Base-by-base conservation (phyloP, 495 filamentous ascomycete species). In the Penicillium waksmanii region DNA sequence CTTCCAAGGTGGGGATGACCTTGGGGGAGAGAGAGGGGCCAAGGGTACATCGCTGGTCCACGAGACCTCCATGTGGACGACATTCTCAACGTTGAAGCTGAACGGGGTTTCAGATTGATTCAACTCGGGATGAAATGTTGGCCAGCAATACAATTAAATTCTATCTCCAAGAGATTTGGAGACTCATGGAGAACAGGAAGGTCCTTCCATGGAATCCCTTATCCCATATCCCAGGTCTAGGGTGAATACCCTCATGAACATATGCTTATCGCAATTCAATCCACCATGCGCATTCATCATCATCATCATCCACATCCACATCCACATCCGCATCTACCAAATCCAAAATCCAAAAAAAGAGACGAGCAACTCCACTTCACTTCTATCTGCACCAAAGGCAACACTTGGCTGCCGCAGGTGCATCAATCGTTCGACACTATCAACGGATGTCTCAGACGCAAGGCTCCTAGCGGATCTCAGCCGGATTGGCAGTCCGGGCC, bases 1-100 rank as follows among this genome's bases (percentile, higher is more conserved):
- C 62, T 50, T 27, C 27, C 34, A 15, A 49, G 36, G 59, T 61
- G 59, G 59, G 21, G 56, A 58, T 52, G 15, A 19, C 17, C 48
- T 15, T 40, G 36, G 35, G 11, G 40, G 38, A 25, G 25, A 36
- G 44, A 53, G 17, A 23, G 50, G 17, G 38, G 38, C 44, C 51
- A 53, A 50, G 23, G 12, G 23, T 27, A 18, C 23, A 31, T 53
- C 36, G 43, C 52, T 60, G 48, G 60, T 58, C 66, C 64, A 69
- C 64, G 66, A 69, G 66, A 66, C 66, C 55, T 66, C 66, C 66
- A 69, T 69, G 64, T 69, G 66, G 58, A 57, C 53, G 34, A 44
- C 44, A 43, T 55, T 58, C 55, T 49, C 34, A 40, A 40, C 27
- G 33, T 42, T 46, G 9, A 35, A 50, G 23, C 23, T 21, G 38